These are phyloP conservation scores for Fraxinus latifolia DNA, from an alignment of 305 asterid genomes.

Conservation along the genomic window DNA sequence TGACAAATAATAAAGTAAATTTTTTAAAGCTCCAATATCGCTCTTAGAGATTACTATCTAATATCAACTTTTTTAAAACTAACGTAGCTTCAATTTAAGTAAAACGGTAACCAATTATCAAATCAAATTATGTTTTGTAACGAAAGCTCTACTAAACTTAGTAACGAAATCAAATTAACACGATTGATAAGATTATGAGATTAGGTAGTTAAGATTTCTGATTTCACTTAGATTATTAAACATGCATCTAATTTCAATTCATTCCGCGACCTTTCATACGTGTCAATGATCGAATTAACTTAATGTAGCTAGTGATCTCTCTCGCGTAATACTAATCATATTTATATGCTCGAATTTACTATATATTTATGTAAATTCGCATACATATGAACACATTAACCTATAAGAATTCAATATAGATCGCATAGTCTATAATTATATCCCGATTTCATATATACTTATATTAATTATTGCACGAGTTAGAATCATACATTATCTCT, in stretches of 20 bases:
- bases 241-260: not conserved
- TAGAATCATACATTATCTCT: too few species aligned
- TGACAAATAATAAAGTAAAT: not conserved
- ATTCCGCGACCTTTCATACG: not conserved
- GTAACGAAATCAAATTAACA: not conserved
- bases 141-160: not conserved
- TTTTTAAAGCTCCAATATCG: too few species aligned
- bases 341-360: too few species aligned
- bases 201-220: not conserved
- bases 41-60: too few species aligned
- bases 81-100: not conserved
- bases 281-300: not conserved
- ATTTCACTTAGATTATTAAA: not conserved
- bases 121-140: not conserved
- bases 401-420: not conserved
- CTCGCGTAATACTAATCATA: not conserved
- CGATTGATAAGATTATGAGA: not conserved
- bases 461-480: not conserved
- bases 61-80: not conserved
- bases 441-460: not conserved
- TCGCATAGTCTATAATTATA: too few species aligned
- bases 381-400: not conserved
- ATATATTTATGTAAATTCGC: too few species aligned
- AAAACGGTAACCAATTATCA: not conserved
- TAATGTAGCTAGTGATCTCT: not conserved